Conservation (phyloP, 139 green algal species). For the Coelastrella sp. region DNA sequence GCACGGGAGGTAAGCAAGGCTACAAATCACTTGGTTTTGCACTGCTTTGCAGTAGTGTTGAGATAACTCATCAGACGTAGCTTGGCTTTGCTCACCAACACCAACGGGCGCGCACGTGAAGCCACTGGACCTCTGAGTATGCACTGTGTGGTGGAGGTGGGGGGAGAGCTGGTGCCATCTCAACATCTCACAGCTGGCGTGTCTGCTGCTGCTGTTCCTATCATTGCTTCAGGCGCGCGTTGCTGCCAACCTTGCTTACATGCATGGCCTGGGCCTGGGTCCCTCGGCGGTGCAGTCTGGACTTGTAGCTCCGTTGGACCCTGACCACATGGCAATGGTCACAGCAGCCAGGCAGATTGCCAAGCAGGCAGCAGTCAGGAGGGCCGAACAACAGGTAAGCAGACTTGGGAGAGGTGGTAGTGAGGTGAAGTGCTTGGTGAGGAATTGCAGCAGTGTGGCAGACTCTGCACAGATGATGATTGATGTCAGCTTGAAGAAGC, state of each 20-base stretch:
- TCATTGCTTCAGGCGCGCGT: conserved; percentile 19
- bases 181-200: background rate
- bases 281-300: conserved; percentile 9
- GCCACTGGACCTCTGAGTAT: background rate
- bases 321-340: conserved; percentile 6
- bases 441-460: background rate
- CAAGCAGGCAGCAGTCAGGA: conserved; percentile 6
- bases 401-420: background rate
- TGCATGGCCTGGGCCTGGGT: background rate
- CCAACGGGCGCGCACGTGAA: no score
- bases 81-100: background rate
- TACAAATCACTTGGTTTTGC: background rate
- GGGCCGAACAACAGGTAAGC: conserved; percentile 21
- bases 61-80: background rate
- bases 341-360: conserved; percentile 20
- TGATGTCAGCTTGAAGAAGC: no score
- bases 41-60: background rate
- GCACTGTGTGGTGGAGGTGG: background rate
- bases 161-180: background rate
- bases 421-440: background rate
- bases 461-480: background rate
- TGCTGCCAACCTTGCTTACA: conserved; percentile 21
- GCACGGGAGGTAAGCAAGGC: conserved; percentile 5
- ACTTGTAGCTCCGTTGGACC: background rate
- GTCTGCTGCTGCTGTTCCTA: background rate